Percentiles rank a stretch among this genome's conserved stretches.
Evolutionary conservation across 305 asterid genomes (phyloP).

Genomic region (Solanum hybrid): DNA sequence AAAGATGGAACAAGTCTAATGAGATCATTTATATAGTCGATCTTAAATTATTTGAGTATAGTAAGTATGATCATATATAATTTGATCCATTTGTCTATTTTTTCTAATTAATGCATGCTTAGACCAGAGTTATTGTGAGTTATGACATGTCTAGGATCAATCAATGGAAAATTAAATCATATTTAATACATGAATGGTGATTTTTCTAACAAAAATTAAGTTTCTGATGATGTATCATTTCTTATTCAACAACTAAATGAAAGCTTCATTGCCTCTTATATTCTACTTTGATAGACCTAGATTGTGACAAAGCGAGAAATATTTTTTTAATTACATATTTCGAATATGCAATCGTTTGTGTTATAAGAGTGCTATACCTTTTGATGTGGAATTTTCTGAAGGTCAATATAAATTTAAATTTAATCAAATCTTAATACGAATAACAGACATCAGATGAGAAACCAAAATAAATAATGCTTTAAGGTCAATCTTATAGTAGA

Average conservation of each 20-base stretch:
- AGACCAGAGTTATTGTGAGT: neutral
- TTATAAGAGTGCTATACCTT: accelerated
- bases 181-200: neutral
- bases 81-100: neutral
- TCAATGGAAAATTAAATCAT: neutral
- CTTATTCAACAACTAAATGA: neutral
- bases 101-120: neutral
- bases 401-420: accelerated
- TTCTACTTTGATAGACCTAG: neutral
- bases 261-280: neutral
- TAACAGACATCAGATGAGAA: accelerated
- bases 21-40: neutral
- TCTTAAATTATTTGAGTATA: neutral
- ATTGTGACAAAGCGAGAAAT: accelerated
- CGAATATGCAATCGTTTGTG: accelerated
- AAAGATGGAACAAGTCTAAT: neutral
- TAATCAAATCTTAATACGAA: accelerated
- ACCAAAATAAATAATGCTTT: neutral
- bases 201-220: neutral
- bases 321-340: neutral
- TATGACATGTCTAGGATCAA: neutral
- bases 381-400: accelerated
- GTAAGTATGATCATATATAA: too few relatives aligned
- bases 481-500: neutral
- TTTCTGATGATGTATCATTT: neutral